Evolutionary conservation across 2,329 filamentous ascomycete genomes (phyloP).

Genomic region (Talaromyces verruculosus): DNA sequence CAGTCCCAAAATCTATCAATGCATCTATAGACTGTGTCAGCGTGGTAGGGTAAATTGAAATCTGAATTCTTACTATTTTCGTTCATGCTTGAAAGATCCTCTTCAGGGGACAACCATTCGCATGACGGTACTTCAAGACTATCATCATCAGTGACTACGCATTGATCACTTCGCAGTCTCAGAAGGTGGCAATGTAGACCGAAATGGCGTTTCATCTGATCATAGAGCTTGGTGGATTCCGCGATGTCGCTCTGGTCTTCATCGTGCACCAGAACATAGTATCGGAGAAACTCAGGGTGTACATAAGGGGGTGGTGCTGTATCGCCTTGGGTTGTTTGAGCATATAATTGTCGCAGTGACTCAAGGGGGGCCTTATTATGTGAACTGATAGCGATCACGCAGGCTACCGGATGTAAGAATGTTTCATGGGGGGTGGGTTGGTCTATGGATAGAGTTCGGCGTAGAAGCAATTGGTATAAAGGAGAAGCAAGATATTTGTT

Average conservation of each 20-base stretch:
- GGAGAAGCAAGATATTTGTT: slow-evolving; percentile 59
- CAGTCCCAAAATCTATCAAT: slow-evolving; percentile 63
- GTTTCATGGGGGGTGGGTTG: slow-evolving; percentile 83
- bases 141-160: slow-evolving; percentile 87
- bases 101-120: slow-evolving; percentile 84
- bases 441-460: slow-evolving; percentile 76
- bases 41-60: not conserved
- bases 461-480: slow-evolving; percentile 82
- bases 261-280: slow-evolving; percentile 95
- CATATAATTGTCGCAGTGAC: slow-evolving; percentile 78
- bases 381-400: slow-evolving; percentile 92
- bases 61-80: slow-evolving; percentile 52
- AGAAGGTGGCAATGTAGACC: slow-evolving; percentile 93
- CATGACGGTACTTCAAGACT: slow-evolving; percentile 76
- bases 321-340: slow-evolving; percentile 75
- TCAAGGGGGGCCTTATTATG: slow-evolving; percentile 81
- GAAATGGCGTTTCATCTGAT: slow-evolving; percentile 99
- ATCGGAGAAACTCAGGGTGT: slow-evolving; percentile 85
- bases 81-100: slow-evolving; percentile 75
- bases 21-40: slow-evolving; percentile 34
- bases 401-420: slow-evolving; percentile 90
- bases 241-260: slow-evolving; percentile 92
- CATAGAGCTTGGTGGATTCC: slow-evolving; percentile 85
- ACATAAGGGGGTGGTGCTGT: slow-evolving; percentile 78
- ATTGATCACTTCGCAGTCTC: slow-evolving; percentile 78